phyloP scores from a whole-genome alignment of 345 rosid genomes.

The Capsella bursapastoris region DNA sequence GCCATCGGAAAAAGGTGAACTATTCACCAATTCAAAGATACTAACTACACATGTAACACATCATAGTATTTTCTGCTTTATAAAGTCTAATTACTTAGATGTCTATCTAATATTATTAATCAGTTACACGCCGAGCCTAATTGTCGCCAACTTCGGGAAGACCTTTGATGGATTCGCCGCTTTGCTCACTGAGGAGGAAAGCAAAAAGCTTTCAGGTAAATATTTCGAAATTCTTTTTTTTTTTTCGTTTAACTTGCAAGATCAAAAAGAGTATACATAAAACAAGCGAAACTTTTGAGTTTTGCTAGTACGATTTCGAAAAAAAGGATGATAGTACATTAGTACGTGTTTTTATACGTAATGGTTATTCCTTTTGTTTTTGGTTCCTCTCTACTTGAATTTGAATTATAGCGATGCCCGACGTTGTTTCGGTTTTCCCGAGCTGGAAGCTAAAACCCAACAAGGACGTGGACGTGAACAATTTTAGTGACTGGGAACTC shows the following conservation, averaged over 20 bases:
- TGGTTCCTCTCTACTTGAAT: constrained; percentile 7
- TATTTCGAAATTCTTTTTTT: too few relatives aligned
- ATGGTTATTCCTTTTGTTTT: too few relatives aligned
- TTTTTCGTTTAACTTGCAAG: too few relatives aligned
- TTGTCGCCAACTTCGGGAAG: constrained; percentile 20
- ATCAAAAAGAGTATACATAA: too few relatives aligned
- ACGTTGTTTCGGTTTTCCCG: constrained; percentile 17
- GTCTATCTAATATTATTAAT: constrained; percentile 3
- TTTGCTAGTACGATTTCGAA: too few relatives aligned
- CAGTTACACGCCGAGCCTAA: constrained; percentile 29
- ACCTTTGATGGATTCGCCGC: constrained; percentile 35
- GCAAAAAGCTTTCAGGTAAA: constrained; percentile 31
- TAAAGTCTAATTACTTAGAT: not conserved
- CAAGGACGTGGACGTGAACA: not conserved
- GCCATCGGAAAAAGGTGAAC: not conserved
- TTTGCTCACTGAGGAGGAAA: constrained; percentile 38
- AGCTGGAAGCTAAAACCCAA: not conserved
- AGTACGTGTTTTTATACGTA: too few relatives aligned
- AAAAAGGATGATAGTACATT: too few relatives aligned
- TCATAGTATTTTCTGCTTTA: not conserved
- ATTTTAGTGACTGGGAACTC: not conserved
- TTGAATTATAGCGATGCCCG: constrained; percentile 28
- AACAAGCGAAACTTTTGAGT: too few relatives aligned
- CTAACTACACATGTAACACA: not conserved
- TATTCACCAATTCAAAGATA: not conserved